These are phyloP conservation scores for Blumeriella jaapii DNA, from an alignment of 2,329 filamentous ascomycete genomes.

Conservation along the genomic window DNA sequence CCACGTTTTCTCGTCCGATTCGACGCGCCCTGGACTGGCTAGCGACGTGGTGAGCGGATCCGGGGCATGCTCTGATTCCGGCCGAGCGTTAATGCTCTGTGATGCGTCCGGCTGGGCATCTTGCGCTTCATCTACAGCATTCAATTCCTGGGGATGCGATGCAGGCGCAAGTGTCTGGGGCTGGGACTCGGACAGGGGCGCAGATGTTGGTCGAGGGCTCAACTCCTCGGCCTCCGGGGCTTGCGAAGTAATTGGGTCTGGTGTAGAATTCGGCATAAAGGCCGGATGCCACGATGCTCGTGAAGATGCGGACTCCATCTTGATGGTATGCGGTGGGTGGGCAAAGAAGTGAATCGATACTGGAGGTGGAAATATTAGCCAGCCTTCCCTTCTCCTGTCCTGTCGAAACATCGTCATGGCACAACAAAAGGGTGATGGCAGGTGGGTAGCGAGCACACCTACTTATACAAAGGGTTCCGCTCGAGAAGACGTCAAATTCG, in stretches of 20 bases:
- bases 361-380: conserved; percentile 15
- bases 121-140: conserved; percentile 2
- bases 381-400: conserved; percentile 1
- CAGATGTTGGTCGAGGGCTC: conserved; percentile 5
- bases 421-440: not conserved
- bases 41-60: conserved; percentile 22
- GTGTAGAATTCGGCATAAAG: conserved; percentile 35
- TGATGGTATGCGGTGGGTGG: conserved; percentile 9
- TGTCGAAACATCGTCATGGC: conserved; percentile 2
- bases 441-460: conserved; percentile 6
- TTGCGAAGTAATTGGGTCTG: conserved; percentile 15
- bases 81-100: conserved; percentile 14
- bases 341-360: conserved; percentile 24
- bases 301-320: conserved; percentile 34
- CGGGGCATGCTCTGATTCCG: conserved; percentile 17
- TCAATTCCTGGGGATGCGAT: not conserved
- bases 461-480: conserved; percentile 22
- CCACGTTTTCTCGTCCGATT: conserved; percentile 19
- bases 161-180: conserved; percentile 1
- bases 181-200: conserved; percentile 6
- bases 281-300: conserved; percentile 40
- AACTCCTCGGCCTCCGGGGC: conserved; percentile 2
- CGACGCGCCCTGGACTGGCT: conserved; percentile 19
- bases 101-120: not conserved
- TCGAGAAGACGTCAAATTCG: conserved; percentile 20